Base-by-base conservation (phyloP, 2,329 filamentous ascomycete species). In the Camillea tinctor region DNA sequence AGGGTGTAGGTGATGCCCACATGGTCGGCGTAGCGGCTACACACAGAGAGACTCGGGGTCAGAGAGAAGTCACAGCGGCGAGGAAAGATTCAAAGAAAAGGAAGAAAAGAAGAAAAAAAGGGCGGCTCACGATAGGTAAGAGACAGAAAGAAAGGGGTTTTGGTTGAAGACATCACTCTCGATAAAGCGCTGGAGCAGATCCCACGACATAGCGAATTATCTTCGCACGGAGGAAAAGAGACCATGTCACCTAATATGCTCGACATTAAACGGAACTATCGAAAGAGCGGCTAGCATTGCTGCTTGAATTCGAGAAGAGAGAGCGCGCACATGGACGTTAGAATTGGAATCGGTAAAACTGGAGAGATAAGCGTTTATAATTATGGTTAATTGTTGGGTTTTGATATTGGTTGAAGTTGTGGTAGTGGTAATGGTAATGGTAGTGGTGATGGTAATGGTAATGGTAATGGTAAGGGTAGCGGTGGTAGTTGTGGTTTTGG, bases 151-250 rank as follows among this genome's bases (percentile, higher is more conserved):
- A 77, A 93, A 94, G 65, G 92, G 91, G 79, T 94, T 89, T 79
- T 91, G 89, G 81, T 93, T 94, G 84, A 95, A 95, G 82, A 95
- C 90, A 83, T 95, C 91, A 81, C 90, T 93, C 84, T 94, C 91
- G 81, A 95, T 88, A 86, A 94, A 93, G 78, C 91, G 88, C 83
- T 92, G 90, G 75, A 95, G 85, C 81, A 95, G 83, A 82, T 93
- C 90, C 91, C 91, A 94, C 81, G 88, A 90, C 88, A 88, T 89
- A 81, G 76, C 76, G 71, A 75, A 69, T 67, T 64, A 54, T 60
- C 61, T 67, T 64, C 65, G 62, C 60, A 62, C 62, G 63, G 63
- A 66, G 63, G 66, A 66, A 59, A 67, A 65, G 63, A 59, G 60
- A 68, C 66, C 69, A 68, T 69, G 70, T 74, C 71, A 73, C 68